phyloP scores from a whole-genome alignment of 768 basidiomycete genomes.

The Serendipita indica region DNA sequence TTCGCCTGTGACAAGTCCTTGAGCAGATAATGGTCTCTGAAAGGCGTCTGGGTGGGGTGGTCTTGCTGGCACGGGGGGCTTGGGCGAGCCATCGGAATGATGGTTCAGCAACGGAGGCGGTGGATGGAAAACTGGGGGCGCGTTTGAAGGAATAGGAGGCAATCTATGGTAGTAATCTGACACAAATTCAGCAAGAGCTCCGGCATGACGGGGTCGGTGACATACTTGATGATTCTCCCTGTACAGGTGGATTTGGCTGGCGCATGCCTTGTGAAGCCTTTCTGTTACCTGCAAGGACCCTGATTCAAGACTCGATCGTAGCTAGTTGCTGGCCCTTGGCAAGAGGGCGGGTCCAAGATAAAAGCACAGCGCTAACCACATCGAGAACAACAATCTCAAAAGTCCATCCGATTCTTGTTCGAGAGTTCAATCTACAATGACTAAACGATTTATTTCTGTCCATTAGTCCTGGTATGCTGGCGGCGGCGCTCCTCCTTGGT shows the following conservation, averaged over 20 bases:
- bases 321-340: too few species aligned
- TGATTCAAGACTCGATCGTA: too few species aligned
- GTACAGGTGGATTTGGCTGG: background rate
- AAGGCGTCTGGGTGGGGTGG: background rate
- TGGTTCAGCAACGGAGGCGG: background rate
- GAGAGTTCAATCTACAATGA: too few species aligned
- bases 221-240: background rate
- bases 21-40: background rate
- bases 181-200: too few species aligned
- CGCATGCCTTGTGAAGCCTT: too few species aligned
- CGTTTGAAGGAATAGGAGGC: background rate
- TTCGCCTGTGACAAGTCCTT: background rate
- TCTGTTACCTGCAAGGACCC: too few species aligned
- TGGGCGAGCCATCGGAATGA: background rate
- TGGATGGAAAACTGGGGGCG: background rate
- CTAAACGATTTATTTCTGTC: too few species aligned
- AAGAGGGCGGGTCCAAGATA: too few species aligned
- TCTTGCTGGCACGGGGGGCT: slow-evolving; percentile 1
- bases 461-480: slow-evolving; percentile 6
- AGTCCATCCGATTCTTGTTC: too few species aligned
- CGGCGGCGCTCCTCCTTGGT: background rate
- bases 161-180: background rate
- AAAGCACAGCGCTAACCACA: too few species aligned
- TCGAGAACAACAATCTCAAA: too few species aligned
- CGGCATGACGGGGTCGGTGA: too few species aligned